Evolutionary conservation across 768 basidiomycete species (phyloP).

Genomic region (Tricholoma bakamatsutake): DNA sequence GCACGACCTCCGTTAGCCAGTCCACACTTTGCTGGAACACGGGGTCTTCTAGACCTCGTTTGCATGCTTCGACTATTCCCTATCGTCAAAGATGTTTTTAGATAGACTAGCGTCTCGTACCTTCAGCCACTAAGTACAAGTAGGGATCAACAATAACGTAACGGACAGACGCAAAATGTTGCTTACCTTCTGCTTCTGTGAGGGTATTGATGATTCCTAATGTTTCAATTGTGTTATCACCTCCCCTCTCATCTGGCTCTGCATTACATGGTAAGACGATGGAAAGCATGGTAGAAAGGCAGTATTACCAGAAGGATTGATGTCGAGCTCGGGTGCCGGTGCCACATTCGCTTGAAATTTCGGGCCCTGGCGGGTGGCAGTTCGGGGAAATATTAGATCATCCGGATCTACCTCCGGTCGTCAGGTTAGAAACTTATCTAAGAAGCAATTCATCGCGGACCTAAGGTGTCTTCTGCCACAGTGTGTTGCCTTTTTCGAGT

Average conservation of each 20-base stretch:
- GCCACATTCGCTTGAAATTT: conserved; percentile 75
- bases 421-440: conserved; percentile 11
- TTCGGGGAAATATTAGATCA: conserved; percentile 93
- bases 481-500: conserved; percentile 66
- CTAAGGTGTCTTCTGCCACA: conserved; percentile 85
- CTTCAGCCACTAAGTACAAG: conserved; percentile 43
- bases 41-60: conserved; percentile 43
- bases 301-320: conserved; percentile 32
- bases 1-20: conserved; percentile 74
- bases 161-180: conserved; percentile 13
- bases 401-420: conserved; percentile 66
- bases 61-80: conserved; percentile 60
- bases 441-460: conserved; percentile 35
- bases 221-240: conserved; percentile 69
- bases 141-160: conserved; percentile 18
- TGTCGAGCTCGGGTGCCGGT: conserved; percentile 35
- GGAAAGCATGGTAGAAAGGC: not conserved
- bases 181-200: conserved; percentile 62
- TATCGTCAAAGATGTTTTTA: conserved; percentile 3
- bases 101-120: conserved; percentile 22
- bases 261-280: conserved; percentile 10
- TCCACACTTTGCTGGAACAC: conserved; percentile 62
- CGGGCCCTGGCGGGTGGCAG: conserved; percentile 83
- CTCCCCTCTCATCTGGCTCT: conserved; percentile 63
- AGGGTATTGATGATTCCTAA: conserved; percentile 60